Evolutionary conservation across 495 filamentous ascomycete genomes (phyloP).

Genomic region (Immersiella caudata): DNA sequence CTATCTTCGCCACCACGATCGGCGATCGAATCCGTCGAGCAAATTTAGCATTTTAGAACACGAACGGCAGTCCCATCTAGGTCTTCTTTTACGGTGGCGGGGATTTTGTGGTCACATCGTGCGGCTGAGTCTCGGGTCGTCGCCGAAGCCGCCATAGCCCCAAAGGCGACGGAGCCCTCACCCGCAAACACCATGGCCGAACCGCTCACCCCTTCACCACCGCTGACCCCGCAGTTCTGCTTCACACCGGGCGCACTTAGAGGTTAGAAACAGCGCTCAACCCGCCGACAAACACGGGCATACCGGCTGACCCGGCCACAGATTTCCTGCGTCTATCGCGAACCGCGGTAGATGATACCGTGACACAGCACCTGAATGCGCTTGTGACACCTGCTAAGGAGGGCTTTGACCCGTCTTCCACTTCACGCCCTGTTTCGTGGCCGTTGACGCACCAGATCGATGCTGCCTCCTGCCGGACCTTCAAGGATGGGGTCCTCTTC

Average conservation of each 20-base stretch:
- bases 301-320: slow-evolving; percentile 41
- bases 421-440: slow-evolving; percentile 54
- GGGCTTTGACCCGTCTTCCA: slow-evolving; percentile 82
- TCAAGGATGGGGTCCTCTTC: slow-evolving; percentile 81
- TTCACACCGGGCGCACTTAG: slow-evolving; percentile 82
- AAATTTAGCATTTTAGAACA: not conserved
- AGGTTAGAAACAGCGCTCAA: slow-evolving; percentile 56
- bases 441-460: slow-evolving; percentile 60
- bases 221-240: slow-evolving; percentile 86
- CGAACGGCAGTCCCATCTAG: not conserved
- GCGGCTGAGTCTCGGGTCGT: slow-evolving; percentile 43
- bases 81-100: slow-evolving; percentile 46
- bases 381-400: slow-evolving; percentile 71
- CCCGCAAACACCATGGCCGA: slow-evolving; percentile 60
- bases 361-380: slow-evolving; percentile 90
- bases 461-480: slow-evolving; percentile 61
- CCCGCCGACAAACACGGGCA: not conserved
- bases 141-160: slow-evolving; percentile 32
- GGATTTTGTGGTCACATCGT: slow-evolving; percentile 51
- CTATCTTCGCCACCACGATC: not conserved
- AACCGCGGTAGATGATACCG: slow-evolving; percentile 85
- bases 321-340: slow-evolving; percentile 93
- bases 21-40: not conserved
- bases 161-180: slow-evolving; percentile 10
- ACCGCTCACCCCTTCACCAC: slow-evolving; percentile 56